These are phyloP conservation scores for Ustilaginoidea virens DNA, from an alignment of 2,329 filamentous ascomycete genomes.

Conservation along the genomic window DNA sequence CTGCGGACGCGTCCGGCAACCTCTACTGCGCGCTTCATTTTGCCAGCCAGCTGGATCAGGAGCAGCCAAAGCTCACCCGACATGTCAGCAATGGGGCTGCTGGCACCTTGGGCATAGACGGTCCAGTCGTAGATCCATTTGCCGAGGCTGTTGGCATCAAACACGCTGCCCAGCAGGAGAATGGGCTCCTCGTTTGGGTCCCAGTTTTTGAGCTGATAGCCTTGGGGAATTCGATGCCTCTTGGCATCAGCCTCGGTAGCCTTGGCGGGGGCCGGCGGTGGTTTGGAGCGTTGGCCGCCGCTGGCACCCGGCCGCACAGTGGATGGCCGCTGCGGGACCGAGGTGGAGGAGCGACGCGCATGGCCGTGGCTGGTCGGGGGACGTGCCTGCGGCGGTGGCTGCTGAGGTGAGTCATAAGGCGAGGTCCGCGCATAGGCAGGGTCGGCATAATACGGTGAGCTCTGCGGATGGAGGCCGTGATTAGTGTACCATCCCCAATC, in stretches of 20 bases:
- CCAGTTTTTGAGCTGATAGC: constrained; percentile 97
- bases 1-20: constrained; percentile 56
- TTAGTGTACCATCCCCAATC: constrained; percentile 43
- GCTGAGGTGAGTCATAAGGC: constrained; percentile 27
- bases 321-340: constrained; percentile 34
- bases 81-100: constrained; percentile 73
- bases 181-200: constrained; percentile 90
- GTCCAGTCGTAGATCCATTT: constrained; percentile 99
- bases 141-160: constrained; percentile 91
- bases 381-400: constrained; percentile 18
- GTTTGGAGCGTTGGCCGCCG: constrained; percentile 11
- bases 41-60: constrained; percentile 83
- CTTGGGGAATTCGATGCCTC: constrained; percentile 62
- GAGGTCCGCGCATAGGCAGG: constrained; percentile 19
- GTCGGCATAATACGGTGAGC: constrained; percentile 19
- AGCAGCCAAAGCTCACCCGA: constrained; percentile 92
- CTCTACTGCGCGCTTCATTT: constrained; percentile 83
- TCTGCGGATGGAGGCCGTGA: constrained; percentile 41
- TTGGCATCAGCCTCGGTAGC: constrained; percentile 46
- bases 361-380: constrained; percentile 27
- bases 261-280: constrained; percentile 22
- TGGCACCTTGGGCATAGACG: constrained; percentile 71
- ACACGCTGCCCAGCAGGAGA: constrained; percentile 84
- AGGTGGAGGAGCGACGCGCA: constrained; percentile 31
- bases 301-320: constrained; percentile 33